Evolutionary conservation across 495 filamentous ascomycete species (phyloP).

Genomic region (Aspergillus olivimuriae): DNA sequence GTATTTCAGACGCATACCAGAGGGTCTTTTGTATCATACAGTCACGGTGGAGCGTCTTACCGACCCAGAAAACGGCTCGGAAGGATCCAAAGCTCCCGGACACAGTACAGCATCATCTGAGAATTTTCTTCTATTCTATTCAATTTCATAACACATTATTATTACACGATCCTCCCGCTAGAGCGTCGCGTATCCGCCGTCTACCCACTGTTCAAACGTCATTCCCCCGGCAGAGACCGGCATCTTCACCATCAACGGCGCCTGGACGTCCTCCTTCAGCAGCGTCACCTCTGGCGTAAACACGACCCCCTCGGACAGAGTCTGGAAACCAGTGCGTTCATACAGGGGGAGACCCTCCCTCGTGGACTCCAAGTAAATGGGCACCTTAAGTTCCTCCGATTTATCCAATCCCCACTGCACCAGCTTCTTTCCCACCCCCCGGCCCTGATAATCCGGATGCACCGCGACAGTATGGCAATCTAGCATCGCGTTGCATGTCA

Average conservation of each 20-base stretch:
- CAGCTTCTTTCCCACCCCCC: constrained; percentile 3
- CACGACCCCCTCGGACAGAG: neutral
- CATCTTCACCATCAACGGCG: constrained; percentile 12
- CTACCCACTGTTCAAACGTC: neutral
- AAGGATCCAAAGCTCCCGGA: too few relatives aligned
- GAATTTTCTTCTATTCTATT: neutral
- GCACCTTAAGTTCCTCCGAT: constrained; percentile 2
- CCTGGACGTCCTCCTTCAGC: constrained; percentile 2
- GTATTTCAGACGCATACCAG: too few relatives aligned
- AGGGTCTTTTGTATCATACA: too few relatives aligned
- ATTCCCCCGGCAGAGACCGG: neutral
- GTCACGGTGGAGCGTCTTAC: too few relatives aligned
- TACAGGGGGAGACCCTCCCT: constrained; percentile 6
- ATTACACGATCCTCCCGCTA: neutral
- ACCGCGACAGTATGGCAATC: constrained; percentile 9
- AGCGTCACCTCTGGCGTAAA: constrained; percentile 5
- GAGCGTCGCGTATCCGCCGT: neutral
- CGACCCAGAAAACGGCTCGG: too few relatives aligned
- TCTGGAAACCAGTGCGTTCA: constrained; percentile 6
- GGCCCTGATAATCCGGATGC: constrained; percentile 8
- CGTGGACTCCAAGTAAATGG: constrained; percentile 6
- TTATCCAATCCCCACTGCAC: constrained; percentile 10
- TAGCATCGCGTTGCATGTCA: neutral
- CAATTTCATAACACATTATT: neutral
- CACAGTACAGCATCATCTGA: too few relatives aligned